Conservation (phyloP, 208 protist species). For the Sergeia podlipaevii region DNA sequence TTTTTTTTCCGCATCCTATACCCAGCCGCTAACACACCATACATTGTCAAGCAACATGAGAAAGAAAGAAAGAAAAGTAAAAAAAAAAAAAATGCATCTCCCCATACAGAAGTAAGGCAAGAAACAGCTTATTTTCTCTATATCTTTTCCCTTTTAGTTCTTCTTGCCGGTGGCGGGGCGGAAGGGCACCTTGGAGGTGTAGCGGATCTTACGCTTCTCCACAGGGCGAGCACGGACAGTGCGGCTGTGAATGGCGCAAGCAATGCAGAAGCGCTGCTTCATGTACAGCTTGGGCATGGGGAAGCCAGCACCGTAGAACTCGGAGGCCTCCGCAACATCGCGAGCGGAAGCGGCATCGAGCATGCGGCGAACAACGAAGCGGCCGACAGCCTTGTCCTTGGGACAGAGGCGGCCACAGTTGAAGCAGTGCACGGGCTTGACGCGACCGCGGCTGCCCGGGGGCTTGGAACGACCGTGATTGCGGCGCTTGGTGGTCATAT, state of each 20-base stretch:
- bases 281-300: conserved; percentile 99
- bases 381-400: conserved; percentile 98
- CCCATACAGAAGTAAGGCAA: not conserved
- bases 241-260: conserved; percentile 98
- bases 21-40: no score
- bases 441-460: conserved; percentile 87
- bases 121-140: no score
- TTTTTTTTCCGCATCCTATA: no score
- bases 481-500: conserved; percentile 93
- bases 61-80: no score
- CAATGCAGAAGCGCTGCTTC: conserved; percentile 99
- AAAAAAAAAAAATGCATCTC: conserved; percentile 1
- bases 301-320: conserved; percentile 89
- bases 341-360: conserved; percentile 96
- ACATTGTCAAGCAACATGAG: no score
- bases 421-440: conserved; percentile 91
- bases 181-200: conserved; percentile 80
- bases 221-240: conserved; percentile 94
- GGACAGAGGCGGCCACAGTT: conserved; percentile 90
- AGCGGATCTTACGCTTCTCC: conserved; percentile 79
- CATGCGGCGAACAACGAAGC: conserved; percentile 98
- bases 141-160: no score
- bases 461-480: conserved; percentile 92
- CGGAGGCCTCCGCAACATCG: conserved; percentile 96
- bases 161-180: conserved; percentile 51